phyloP scores from a whole-genome alignment of 2,329 filamentous ascomycete species.

The Arachnomyces sp. region DNA sequence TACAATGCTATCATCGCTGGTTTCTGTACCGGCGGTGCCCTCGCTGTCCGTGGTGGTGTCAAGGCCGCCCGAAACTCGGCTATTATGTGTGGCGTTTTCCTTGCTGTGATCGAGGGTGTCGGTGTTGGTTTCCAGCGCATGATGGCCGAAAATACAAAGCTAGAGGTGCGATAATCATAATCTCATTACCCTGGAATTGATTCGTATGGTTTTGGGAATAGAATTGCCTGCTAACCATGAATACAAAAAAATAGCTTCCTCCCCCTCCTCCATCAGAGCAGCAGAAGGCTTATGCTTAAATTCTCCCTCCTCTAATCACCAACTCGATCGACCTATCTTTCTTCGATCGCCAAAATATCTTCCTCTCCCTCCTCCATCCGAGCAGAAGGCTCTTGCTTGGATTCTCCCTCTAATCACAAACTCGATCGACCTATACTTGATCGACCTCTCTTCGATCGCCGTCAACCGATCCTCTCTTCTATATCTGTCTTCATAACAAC shows the following conservation, averaged over 20 bases:
- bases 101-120: conserved; percentile 95
- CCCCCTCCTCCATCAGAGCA: conserved; percentile 28
- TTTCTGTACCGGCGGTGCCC: conserved; percentile 88
- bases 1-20: conserved; percentile 97
- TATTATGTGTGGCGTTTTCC: conserved; percentile 87
- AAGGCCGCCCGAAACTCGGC: conserved; percentile 91
- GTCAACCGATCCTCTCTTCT: conserved; percentile 5
- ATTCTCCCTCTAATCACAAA: neutral
- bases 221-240: too few species aligned
- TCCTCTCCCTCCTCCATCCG: conserved; percentile 21
- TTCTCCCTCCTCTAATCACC: neutral
- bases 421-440: conserved; percentile 9
- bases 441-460: conserved; percentile 1
- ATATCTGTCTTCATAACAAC: conserved; percentile 17
- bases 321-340: conserved; percentile 9
- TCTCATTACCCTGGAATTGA: neutral
- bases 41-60: conserved; percentile 85
- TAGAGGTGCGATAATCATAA: conserved; percentile 54
- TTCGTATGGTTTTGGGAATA: too few species aligned
- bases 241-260: conserved; percentile 23
- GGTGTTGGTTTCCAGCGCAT: conserved; percentile 93
- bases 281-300: conserved; percentile 31
- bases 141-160: conserved; percentile 80
- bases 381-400: conserved; percentile 31
- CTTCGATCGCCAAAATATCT: too few species aligned